A percentile compares a stretch with the other conserved stretches of the same genome.
These are phyloP conservation scores for Ceratobasidium sp. DNA, from an alignment of 1,284 basidiomycete genomes.

Conservation along the genomic window DNA sequence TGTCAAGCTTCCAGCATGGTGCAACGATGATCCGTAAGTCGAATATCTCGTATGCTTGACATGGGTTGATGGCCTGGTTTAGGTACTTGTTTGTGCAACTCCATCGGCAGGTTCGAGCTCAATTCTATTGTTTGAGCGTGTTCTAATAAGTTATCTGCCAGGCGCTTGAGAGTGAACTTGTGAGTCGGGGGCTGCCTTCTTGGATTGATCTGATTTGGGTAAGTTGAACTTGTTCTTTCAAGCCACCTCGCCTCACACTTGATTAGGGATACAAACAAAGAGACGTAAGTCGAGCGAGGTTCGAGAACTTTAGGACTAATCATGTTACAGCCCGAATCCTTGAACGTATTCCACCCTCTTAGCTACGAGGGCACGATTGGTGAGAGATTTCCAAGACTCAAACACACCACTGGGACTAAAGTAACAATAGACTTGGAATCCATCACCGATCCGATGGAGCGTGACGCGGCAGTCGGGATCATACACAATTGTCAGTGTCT, in stretches of 20 bases:
- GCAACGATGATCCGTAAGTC: constrained; percentile 67
- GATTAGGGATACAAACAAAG: constrained; percentile 78
- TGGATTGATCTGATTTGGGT: constrained; percentile 95
- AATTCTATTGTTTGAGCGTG: not conserved
- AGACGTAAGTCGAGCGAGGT: constrained; percentile 62
- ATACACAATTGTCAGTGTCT: constrained; percentile 87
- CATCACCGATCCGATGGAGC: constrained; percentile 87
- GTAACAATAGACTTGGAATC: constrained; percentile 76
- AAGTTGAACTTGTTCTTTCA: not conserved
- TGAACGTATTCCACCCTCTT: constrained; percentile 94
- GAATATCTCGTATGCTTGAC: not conserved
- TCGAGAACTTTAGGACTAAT: not conserved
- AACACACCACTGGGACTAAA: not conserved
- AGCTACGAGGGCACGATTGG: constrained; percentile 95
- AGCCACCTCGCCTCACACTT: not conserved
- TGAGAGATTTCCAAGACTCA: constrained; percentile 53
- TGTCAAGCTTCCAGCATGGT: constrained; percentile 91
- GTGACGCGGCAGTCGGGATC: constrained; percentile 92
- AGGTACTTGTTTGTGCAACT: constrained; percentile 85
- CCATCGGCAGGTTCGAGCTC: constrained; percentile 75
- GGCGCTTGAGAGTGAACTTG: constrained; percentile 92
- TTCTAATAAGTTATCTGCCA: constrained; percentile 53
- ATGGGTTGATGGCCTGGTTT: constrained; percentile 60
- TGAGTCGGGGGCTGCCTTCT: constrained; percentile 85
- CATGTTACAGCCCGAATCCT: constrained; percentile 60